Conservation (phyloP, 1,284 basidiomycete genomes). For the Melampsora americana region DNA sequence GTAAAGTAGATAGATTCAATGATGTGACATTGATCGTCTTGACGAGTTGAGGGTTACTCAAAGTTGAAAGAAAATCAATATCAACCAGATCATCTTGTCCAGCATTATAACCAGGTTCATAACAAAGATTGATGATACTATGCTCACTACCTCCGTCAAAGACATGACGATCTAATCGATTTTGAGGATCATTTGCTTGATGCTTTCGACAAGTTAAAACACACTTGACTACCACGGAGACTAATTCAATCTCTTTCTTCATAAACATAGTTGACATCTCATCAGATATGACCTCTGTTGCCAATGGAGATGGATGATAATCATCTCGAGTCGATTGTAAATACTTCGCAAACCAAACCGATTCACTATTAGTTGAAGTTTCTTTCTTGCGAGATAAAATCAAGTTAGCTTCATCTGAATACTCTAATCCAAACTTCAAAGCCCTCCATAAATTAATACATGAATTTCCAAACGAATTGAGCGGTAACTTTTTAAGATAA, state of each 20-base stretch:
- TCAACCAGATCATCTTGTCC: neutral
- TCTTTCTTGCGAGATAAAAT: neutral
- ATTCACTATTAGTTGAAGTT: neutral
- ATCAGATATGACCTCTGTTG: neutral
- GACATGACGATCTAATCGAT: neutral
- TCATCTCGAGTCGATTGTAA: neutral
- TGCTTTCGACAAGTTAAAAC: neutral
- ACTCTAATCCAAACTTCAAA: conserved; percentile 1
- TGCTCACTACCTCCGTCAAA: neutral
- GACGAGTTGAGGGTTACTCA: neutral
- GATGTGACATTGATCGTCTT: neutral
- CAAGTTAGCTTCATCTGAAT: neutral
- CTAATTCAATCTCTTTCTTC: conserved; percentile 2
- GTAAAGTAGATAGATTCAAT: neutral
- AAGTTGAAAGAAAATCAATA: conserved; percentile 8
- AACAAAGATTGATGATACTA: neutral
- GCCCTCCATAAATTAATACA: neutral
- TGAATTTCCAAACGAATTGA: neutral
- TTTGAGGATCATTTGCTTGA: neutral
- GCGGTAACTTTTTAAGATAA: conserved; percentile 1
- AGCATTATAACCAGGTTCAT: neutral
- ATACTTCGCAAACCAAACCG: neutral
- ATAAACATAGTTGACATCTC: neutral
- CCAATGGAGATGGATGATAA: neutral
- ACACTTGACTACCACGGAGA: neutral